Evolutionary conservation across 2,329 filamentous ascomycete genomes (phyloP).

Genomic region (Fusarium burgessii): DNA sequence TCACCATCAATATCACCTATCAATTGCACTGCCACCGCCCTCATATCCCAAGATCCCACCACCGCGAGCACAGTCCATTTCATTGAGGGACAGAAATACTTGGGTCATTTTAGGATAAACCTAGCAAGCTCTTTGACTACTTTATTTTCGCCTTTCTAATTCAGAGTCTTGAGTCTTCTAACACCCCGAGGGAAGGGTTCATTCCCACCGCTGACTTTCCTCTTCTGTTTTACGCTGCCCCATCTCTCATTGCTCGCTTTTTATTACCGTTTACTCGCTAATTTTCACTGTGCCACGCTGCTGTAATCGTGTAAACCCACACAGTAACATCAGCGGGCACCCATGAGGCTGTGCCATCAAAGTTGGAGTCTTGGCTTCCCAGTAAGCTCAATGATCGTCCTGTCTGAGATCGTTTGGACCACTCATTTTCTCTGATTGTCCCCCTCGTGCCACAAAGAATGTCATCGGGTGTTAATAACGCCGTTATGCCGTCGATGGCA

Average conservation of each 20-base stretch:
- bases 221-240: background rate
- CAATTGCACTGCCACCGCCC: conserved; percentile 41
- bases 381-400: conserved; percentile 31
- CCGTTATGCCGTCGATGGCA: conserved; percentile 19
- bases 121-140: no score
- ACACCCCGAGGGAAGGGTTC: background rate
- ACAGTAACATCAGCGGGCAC: conserved; percentile 24
- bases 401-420: conserved; percentile 7
- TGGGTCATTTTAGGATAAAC: no score
- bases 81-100: background rate
- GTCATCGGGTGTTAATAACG: conserved; percentile 18
- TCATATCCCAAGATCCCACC: conserved; percentile 25
- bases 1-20: conserved; percentile 24
- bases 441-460: conserved; percentile 8
- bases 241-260: background rate
- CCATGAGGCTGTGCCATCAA: conserved; percentile 34
- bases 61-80: conserved; percentile 26
- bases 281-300: conserved; percentile 30
- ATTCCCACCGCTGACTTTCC: conserved; percentile 3
- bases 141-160: no score
- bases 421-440: conserved; percentile 12
- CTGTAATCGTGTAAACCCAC: conserved; percentile 6
- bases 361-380: conserved; percentile 33
- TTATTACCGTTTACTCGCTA: background rate
- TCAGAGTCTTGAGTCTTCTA: no score